These are phyloP conservation scores for Telopea speciosissima DNA, from an alignment of 177 flowering plant genomes.

Conservation along the genomic window DNA sequence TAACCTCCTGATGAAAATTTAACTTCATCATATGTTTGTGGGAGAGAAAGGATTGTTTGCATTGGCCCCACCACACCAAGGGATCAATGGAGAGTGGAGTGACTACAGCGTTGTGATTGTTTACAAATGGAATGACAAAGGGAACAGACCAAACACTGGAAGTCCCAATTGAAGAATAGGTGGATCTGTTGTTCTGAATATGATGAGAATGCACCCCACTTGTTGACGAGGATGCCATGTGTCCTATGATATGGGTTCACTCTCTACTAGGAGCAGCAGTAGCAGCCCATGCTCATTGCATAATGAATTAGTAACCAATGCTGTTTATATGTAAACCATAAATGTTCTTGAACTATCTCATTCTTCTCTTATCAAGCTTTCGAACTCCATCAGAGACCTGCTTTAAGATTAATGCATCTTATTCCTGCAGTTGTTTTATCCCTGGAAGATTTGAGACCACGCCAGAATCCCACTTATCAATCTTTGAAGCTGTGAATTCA, in stretches of 20 bases:
- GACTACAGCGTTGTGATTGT: constrained; percentile 58
- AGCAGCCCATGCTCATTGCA: background rate
- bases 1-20: background rate
- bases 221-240: constrained; percentile 58
- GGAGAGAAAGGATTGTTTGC: constrained; percentile 55
- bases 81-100: constrained; percentile 72
- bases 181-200: constrained; percentile 68
- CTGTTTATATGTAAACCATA: background rate
- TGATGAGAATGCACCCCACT: constrained; percentile 48
- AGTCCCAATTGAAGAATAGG: constrained; percentile 52
- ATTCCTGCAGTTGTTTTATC: background rate
- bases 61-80: constrained; percentile 44
- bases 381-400: background rate
- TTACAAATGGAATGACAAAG: constrained; percentile 62
- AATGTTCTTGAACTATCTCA: background rate
- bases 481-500: background rate
- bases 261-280: constrained; percentile 24
- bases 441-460: background rate
- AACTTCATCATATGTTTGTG: constrained; percentile 10
- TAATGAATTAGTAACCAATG: background rate
- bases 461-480: background rate
- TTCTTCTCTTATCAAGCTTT: background rate
- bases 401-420: background rate
- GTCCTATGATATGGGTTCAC: constrained; percentile 61
- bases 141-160: constrained; percentile 56